Evolutionary conservation across 2,329 filamentous ascomycete species (phyloP).

Genomic region (Aspergillus carbonarius): DNA sequence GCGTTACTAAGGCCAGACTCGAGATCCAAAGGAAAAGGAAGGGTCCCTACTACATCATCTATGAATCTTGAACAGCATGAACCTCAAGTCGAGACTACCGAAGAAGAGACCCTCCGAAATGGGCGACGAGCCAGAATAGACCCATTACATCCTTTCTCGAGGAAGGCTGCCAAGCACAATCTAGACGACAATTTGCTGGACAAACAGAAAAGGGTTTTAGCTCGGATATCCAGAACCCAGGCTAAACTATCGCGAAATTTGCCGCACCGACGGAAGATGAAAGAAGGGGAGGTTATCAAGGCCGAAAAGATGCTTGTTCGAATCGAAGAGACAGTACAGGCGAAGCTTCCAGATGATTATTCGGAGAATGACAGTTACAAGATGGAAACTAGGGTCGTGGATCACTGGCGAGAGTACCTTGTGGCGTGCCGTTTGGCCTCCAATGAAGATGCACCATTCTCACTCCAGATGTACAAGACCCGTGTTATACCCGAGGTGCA

Average conservation of each 20-base stretch:
- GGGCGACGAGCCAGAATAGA: slow-evolving; percentile 17
- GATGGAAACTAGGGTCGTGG: slow-evolving; percentile 57
- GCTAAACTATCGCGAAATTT: slow-evolving; percentile 35
- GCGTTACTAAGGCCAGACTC: slow-evolving; percentile 30
- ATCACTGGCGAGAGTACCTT: slow-evolving; percentile 66
- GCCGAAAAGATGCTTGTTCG: slow-evolving; percentile 68
- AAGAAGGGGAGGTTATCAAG: slow-evolving; percentile 64
- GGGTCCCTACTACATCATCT: slow-evolving; percentile 12
- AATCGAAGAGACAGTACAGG: slow-evolving; percentile 54
- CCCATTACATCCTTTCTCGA: slow-evolving; percentile 22
- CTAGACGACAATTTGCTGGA: slow-evolving; percentile 45
- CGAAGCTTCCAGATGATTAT: slow-evolving; percentile 59
- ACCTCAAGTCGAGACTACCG: slow-evolving; percentile 28
- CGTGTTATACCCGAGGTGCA: slow-evolving; percentile 63
- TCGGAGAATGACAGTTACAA: slow-evolving; percentile 63
- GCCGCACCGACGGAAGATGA: slow-evolving; percentile 39
- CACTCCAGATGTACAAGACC: slow-evolving; percentile 61
- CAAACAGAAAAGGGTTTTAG: slow-evolving; percentile 41
- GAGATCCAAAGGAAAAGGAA: slow-evolving; percentile 22
- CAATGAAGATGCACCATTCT: slow-evolving; percentile 55
- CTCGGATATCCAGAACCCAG: slow-evolving; percentile 38
- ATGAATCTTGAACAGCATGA: slow-evolving; percentile 34
- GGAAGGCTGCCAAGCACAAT: slow-evolving; percentile 45
- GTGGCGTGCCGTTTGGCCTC: slow-evolving; percentile 61
- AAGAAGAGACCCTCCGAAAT: slow-evolving; percentile 12